These are phyloP conservation scores for Picea sitchensis DNA, from an alignment of 75 land plant genomes.

Conservation along the genomic window DNA sequence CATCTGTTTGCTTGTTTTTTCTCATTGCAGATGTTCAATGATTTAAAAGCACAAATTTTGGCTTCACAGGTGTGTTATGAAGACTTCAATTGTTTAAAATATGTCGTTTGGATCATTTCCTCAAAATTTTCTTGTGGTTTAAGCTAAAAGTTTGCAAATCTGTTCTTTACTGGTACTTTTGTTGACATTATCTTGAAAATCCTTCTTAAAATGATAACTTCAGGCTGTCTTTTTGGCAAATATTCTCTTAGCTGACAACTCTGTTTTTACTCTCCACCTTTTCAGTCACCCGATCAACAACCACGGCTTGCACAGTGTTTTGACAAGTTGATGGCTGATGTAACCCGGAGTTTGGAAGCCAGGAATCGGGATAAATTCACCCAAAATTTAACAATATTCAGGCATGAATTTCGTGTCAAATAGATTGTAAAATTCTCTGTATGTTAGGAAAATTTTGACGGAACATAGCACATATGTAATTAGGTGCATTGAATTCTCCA, in stretches of 20 bases:
- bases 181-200: background rate
- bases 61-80: slow-evolving; percentile 54
- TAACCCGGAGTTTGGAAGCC: slow-evolving; percentile 72
- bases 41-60: slow-evolving; percentile 77
- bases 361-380: slow-evolving; percentile 96
- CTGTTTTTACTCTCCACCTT: slow-evolving; percentile 2
- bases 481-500: slow-evolving; percentile 9
- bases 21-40: slow-evolving; percentile 59
- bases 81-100: background rate
- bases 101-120: background rate
- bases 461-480: background rate
- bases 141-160: background rate
- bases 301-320: slow-evolving; percentile 73
- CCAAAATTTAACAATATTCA: slow-evolving; percentile 80
- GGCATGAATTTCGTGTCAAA: slow-evolving; percentile 87
- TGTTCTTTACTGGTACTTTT: background rate
- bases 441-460: slow-evolving; percentile 9
- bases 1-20: background rate
- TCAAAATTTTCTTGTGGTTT: background rate
- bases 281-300: slow-evolving; percentile 86
- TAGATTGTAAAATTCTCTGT: slow-evolving; percentile 27
- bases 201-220: background rate
- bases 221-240: background rate
- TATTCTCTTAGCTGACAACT: background rate
- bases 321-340: slow-evolving; percentile 94